Evolutionary conservation across 179 eudicot genomes (phyloP).

Genomic region (Patellifolia procumbens): DNA sequence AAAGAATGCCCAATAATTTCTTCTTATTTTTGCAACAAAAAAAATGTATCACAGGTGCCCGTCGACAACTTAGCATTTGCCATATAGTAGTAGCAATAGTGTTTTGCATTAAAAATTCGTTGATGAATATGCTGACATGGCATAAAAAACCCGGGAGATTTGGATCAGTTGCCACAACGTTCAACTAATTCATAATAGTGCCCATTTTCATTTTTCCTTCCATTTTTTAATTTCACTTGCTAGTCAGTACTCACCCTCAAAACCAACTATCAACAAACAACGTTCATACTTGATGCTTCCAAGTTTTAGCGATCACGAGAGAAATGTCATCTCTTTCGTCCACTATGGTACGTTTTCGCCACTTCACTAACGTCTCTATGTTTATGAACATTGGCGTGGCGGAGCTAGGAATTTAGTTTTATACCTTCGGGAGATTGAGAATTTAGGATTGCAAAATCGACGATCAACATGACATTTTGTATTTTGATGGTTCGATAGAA

Average conservation of each 20-base stretch:
- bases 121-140: conserved; percentile 11
- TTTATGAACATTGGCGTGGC: background rate
- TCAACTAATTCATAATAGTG: conserved; percentile 4
- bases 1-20: too few species aligned
- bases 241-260: background rate
- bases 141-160: conserved; percentile 24
- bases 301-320: background rate
- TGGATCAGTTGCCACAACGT: conserved; percentile 38
- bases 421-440: too few species aligned
- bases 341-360: conserved; percentile 20
- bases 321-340: background rate
- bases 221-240: background rate
- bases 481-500: too few species aligned
- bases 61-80: background rate
- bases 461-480: too few species aligned
- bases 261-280: conserved; percentile 6
- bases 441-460: too few species aligned
- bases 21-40: too few species aligned
- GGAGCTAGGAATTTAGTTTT: too few species aligned
- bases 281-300: background rate
- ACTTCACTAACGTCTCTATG: background rate
- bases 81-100: too few species aligned
- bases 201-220: background rate
- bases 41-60: background rate
- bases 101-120: too few species aligned